phyloP scores from a whole-genome alignment of 73 alveolate species.

The Tetrahymena borealis region DNA sequence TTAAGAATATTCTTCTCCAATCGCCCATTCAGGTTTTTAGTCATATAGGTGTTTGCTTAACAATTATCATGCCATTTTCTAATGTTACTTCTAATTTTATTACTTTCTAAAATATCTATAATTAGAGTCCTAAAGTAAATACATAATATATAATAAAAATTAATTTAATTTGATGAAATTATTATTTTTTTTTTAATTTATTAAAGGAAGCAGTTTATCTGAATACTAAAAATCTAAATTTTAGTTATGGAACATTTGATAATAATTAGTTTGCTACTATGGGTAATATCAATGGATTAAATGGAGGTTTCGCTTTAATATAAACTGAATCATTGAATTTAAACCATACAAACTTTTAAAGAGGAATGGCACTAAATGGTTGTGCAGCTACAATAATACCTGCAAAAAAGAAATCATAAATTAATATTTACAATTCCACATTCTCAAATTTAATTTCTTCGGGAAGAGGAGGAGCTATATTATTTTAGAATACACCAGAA shows the following conservation, averaged over 20 bases:
- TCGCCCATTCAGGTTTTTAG: too few species aligned
- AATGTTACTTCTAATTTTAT: too few species aligned
- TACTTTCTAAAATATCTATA: too few species aligned
- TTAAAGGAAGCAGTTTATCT: not conserved
- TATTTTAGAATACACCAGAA: not conserved
- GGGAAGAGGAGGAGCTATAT: not conserved
- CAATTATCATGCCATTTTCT: too few species aligned
- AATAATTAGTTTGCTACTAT: not conserved
- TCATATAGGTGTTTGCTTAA: too few species aligned
- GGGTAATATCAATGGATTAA: not conserved
- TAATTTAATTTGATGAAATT: not conserved
- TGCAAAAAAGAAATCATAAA: not conserved
- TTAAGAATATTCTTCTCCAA: not conserved
- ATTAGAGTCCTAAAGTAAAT: not conserved
- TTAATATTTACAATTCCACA: not conserved
- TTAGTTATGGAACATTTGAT: not conserved
- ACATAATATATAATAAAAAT: not conserved
- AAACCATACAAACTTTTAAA: not conserved
- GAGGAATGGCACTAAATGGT: not conserved
- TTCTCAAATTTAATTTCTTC: not conserved
- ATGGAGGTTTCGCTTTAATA: not conserved
- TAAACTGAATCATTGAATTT: not conserved
- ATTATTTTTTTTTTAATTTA: not conserved
- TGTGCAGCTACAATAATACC: not conserved
- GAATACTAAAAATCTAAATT: not conserved